phyloP scores from a whole-genome alignment of 164 flowering plant genomes.

The Houttuynia cordata region DNA sequence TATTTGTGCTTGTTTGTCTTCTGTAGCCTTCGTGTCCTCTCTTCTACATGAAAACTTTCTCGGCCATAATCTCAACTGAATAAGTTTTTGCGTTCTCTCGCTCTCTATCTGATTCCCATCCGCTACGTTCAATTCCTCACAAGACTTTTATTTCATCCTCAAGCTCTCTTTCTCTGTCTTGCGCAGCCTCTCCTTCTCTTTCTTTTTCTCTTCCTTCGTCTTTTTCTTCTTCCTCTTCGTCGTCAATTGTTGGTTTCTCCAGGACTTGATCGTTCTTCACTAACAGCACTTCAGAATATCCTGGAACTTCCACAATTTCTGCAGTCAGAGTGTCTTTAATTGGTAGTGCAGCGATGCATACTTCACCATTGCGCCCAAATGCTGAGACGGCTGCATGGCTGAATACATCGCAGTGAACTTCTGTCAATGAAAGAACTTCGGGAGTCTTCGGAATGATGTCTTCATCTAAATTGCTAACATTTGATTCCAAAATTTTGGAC shows the following conservation, averaged over 20 bases:
- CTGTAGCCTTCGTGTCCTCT: not conserved
- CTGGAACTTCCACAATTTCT: not conserved
- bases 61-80: not conserved
- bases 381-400: no score
- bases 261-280: not conserved
- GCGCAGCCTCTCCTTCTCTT: no score
- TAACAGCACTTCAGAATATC: not conserved
- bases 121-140: not conserved
- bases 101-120: not conserved
- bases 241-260: not conserved
- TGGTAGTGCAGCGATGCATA: no score
- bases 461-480: no score
- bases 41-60: not conserved
- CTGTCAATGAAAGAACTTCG: no score
- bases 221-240: slow-evolving; percentile 6
- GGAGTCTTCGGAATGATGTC: no score
- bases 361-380: not conserved
- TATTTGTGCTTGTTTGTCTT: not conserved
- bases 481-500: no score
- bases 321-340: no score
- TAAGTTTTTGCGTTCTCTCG: not conserved
- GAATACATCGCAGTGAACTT: not conserved
- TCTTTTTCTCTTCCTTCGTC: not conserved
- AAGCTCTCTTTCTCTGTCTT: not conserved
- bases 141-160: not conserved